Evolutionary conservation across 805 yeast species (phyloP), one percentile per base, ranked within the genome.

Genomic region (Kodamaea laetipori): DNA sequence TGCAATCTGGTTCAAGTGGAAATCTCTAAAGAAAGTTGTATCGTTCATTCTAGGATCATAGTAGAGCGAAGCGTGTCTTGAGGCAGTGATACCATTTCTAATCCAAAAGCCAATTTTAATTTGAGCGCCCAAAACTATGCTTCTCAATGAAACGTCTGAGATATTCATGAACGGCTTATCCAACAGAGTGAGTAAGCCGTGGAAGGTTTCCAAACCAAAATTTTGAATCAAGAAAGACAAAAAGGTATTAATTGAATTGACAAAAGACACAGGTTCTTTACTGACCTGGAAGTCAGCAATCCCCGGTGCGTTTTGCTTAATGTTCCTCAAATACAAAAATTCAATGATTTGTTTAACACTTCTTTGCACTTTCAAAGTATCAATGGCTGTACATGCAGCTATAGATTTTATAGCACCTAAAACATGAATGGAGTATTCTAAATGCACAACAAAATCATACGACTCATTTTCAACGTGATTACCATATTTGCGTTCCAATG

Each of bases 101-200:
- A 85, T 76, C 94, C 94, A 85, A 48, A 77, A 79, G 1, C 86
- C 86, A 1, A 77, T 65, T 25, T 74, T 74, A 2, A 83, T 77
- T 54, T 85, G 92, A 3, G 82, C 64, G 13, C 77, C 73, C 23
- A 84, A 64, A 1, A 82, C 89, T 24, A 81, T 65, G 11, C 83
- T 74, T 57, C 85, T 72, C 38, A 85, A 58, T 0, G 84, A 73
- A 40, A 74, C 67, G 57, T 83, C 89, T 0, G 85, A 70, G 12
- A 81, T 67, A 3, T 59, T 58, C 41, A 76, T 51, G 46, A 77
- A 71, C 37, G 77, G 78, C 8, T 56, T 44, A 4, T 42, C 50
- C 9, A 54, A 33, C 0, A 41, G 43, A 9, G 27, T 35, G 13
- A 59, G 49, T 4, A 45, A 37, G 1, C 48, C 51, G 1, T 44